Conservation (phyloP, 140 eudicot genomes). For the Senecio squalidus region DNA sequence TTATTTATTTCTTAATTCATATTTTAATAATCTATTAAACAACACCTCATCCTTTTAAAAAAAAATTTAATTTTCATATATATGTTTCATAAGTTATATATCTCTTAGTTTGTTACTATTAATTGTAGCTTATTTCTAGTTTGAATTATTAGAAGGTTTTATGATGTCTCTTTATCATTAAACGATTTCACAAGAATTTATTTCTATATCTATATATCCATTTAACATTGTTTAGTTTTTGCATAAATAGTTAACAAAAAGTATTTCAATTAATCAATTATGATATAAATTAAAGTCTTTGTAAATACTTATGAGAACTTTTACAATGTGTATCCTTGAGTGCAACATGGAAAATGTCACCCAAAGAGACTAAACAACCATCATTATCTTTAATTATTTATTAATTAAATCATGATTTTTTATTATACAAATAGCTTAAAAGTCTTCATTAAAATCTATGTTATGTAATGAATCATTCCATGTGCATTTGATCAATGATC, state of each 20-base stretch:
- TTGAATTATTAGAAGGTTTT: no score
- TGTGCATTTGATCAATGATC: slow-evolving; percentile 18
- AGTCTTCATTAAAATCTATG: slow-evolving; percentile 18
- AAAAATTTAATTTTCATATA: no score
- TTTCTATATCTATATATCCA: no score
- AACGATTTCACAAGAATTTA: no score
- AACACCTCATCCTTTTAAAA: no score
- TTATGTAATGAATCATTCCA: slow-evolving; percentile 10
- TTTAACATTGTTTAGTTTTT: no score
- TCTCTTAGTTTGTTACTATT: no score
- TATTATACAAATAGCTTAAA: not conserved
- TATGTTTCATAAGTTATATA: no score
- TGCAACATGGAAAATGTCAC: slow-evolving; percentile 26
- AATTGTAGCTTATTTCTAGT: no score
- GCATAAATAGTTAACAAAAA: no score
- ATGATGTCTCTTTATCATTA: no score
- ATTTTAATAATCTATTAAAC: not conserved
- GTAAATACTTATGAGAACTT: not conserved
- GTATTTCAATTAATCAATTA: not conserved
- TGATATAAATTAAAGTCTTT: not conserved
- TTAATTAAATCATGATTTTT: not conserved
- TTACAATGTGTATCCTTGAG: slow-evolving; percentile 20
- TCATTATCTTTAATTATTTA: slow-evolving; percentile 14
- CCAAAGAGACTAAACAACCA: slow-evolving; percentile 23
- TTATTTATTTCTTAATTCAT: not conserved